Conservation (phyloP, 2,329 filamentous ascomycete genomes). For the Seiridium cupressi region DNA sequence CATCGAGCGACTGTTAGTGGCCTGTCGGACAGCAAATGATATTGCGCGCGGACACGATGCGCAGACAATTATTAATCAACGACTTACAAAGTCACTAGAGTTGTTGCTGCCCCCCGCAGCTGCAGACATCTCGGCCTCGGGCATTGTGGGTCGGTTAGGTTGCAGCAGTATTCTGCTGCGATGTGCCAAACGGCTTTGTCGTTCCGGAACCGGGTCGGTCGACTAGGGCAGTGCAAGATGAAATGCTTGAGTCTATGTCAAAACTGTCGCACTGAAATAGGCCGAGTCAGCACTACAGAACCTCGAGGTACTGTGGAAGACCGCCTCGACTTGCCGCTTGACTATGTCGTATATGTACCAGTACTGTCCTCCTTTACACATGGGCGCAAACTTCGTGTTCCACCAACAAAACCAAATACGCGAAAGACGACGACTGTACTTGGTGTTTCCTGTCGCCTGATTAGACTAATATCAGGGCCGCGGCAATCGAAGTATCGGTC, state of each 20-base stretch:
- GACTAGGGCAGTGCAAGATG: background rate
- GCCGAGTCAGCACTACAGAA: background rate
- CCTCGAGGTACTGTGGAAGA: background rate
- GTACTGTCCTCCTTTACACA: background rate
- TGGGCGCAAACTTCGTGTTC: background rate
- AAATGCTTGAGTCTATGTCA: background rate
- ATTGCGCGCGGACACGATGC: conserved; percentile 9
- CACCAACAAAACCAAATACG: background rate
- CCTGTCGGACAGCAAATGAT: conserved; percentile 5
- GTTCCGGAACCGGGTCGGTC: background rate
- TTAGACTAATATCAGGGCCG: background rate
- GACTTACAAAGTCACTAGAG: conserved; percentile 92
- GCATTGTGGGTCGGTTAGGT: conserved; percentile 19
- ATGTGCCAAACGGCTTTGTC: background rate
- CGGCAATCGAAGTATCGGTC: background rate
- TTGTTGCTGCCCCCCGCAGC: conserved; percentile 60
- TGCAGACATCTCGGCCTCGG: conserved; percentile 35
- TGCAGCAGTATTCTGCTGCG: background rate
- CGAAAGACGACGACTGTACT: background rate
- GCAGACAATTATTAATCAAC: background rate
- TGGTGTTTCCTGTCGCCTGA: background rate
- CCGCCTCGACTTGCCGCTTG: background rate
- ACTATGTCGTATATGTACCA: background rate
- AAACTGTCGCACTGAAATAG: background rate
- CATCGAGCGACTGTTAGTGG: conserved; percentile 12